phyloP scores from a whole-genome alignment of 768 basidiomycete species.

The Calocera cornea region DNA sequence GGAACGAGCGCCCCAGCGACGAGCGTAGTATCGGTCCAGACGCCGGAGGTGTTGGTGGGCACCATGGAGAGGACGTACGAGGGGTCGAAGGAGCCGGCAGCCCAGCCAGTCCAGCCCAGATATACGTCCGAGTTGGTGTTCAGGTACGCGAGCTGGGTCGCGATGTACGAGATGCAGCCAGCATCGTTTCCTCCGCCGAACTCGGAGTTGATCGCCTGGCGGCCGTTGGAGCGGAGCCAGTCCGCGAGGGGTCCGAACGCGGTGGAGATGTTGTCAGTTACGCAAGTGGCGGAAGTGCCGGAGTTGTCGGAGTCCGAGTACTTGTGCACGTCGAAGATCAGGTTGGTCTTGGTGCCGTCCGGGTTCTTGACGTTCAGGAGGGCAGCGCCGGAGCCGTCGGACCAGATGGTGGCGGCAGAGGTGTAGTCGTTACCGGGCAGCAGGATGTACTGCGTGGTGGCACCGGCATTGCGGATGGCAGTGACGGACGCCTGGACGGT shows the following conservation, averaged over 20 bases:
- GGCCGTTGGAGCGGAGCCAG: conserved; percentile 37
- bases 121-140: conserved; percentile 38
- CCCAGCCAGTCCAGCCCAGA: conserved; percentile 45
- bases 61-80: conserved; percentile 27
- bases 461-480: conserved; percentile 45
- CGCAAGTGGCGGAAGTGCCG: conserved; percentile 34
- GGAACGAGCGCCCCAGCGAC: conserved; percentile 15
- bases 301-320: conserved; percentile 44
- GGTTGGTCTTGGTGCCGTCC: conserved; percentile 19
- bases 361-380: conserved; percentile 17
- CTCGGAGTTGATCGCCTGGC: conserved; percentile 47
- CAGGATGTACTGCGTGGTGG: conserved; percentile 41
- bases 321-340: conserved; percentile 51
- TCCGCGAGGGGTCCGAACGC: conserved; percentile 35
- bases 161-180: conserved; percentile 32
- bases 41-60: conserved; percentile 22
- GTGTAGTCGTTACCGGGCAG: conserved; percentile 48
- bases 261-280: conserved; percentile 37
- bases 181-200: conserved; percentile 44
- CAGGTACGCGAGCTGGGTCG: conserved; percentile 35
- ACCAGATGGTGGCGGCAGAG: conserved; percentile 23
- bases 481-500: conserved; percentile 48
- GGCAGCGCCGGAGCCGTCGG: not conserved
- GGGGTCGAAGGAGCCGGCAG: conserved; percentile 40
- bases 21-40: conserved; percentile 29